Conservation (phyloP, 2,329 filamentous ascomycete genomes). For the Colletotrichum melonis region DNA sequence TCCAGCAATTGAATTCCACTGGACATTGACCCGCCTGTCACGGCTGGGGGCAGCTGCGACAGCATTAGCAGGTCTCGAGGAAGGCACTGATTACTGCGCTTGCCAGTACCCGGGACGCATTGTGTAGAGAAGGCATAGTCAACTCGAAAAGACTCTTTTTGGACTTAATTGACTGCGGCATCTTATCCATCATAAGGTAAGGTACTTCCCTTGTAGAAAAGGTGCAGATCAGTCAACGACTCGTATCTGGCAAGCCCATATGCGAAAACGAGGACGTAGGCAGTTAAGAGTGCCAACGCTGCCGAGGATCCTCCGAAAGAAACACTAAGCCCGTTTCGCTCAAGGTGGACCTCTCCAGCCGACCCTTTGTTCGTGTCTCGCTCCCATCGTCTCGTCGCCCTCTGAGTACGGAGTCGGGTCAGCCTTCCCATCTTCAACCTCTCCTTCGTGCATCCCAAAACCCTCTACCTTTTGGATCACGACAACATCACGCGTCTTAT, state of each 20-base stretch:
- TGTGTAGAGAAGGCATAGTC: too few species aligned
- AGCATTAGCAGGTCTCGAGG: not conserved
- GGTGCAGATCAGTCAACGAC: not conserved
- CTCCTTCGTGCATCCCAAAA: conserved; percentile 30
- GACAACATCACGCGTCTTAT: conserved; percentile 26
- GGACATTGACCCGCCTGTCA: conserved; percentile 6
- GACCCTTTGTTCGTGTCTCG: conserved; percentile 29
- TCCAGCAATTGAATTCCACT: not conserved
- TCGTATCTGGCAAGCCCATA: not conserved
- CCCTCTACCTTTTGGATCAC: conserved; percentile 28
- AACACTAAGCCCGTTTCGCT: not conserved
- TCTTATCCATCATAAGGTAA: too few species aligned
- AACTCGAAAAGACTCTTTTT: not conserved
- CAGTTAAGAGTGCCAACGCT: not conserved
- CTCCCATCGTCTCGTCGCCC: conserved; percentile 28
- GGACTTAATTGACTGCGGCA: not conserved
- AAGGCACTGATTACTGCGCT: not conserved
- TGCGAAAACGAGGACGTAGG: conserved; percentile 5
- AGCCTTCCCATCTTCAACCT: conserved; percentile 17
- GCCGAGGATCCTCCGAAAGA: conserved; percentile 8
- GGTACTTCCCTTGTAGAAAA: not conserved
- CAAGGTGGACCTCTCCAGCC: conserved; percentile 16
- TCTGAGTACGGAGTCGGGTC: conserved; percentile 2
- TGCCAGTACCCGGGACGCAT: not conserved
- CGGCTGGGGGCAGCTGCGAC: conserved; percentile 9